Conservation (phyloP, 129 eudicot genomes). For the Lactuca sativa region DNA sequence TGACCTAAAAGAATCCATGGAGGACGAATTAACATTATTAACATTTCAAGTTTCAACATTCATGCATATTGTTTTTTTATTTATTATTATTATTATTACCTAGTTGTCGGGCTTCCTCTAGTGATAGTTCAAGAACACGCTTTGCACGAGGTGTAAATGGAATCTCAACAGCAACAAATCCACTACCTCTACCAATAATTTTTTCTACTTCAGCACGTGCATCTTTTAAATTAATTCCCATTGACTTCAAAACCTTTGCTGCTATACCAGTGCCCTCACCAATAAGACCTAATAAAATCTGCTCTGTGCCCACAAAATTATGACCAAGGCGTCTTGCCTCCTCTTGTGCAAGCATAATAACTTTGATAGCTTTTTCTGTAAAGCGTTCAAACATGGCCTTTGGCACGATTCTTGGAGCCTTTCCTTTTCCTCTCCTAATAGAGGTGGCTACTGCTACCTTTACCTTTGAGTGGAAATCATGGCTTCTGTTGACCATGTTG, state of each 20-base stretch:
- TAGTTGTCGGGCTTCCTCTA: conserved; percentile 94
- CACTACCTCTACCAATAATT: conserved; percentile 89
- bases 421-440: conserved; percentile 53
- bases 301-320: conserved; percentile 89
- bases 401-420: conserved; percentile 46
- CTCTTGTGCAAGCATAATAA: conserved; percentile 97
- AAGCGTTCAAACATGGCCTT: conserved; percentile 91
- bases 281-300: conserved; percentile 83
- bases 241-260: conserved; percentile 91
- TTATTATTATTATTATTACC: conserved; percentile 37
- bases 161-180: conserved; percentile 86
- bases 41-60: no score
- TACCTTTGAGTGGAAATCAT: conserved; percentile 62
- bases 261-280: conserved; percentile 95
- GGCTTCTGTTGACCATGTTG: conserved; percentile 40
- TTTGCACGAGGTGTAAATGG: conserved; percentile 97
- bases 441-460: conserved; percentile 62
- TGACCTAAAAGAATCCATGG: no score
- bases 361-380: conserved; percentile 91
- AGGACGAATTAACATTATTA: no score
- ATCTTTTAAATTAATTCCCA: conserved; percentile 94
- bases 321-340: conserved; percentile 92
- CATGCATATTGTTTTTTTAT: neutral
- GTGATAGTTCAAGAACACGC: conserved; percentile 85
- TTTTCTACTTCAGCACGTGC: conserved; percentile 93